A percentile compares a stretch with the other conserved stretches of the same genome.
Evolutionary conservation across 73 alveolate species (phyloP).

Genomic region (Paramecium biaurelia): DNA sequence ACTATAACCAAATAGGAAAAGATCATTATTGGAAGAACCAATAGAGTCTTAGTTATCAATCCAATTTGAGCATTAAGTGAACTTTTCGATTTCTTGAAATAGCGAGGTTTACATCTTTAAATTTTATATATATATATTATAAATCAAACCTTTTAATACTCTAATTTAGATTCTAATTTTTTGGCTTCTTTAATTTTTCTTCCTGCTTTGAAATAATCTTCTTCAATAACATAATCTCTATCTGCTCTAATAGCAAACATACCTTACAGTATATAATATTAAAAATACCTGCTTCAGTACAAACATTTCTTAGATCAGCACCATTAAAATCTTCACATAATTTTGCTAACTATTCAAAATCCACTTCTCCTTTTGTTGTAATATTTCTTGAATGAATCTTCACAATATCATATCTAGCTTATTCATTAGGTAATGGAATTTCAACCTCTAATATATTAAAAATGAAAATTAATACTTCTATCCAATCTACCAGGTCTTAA

Average conservation of each 20-base stretch:
- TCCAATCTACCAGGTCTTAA: slow-evolving; percentile 99
- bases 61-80: neutral
- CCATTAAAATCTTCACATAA: slow-evolving; percentile 98
- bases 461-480: slow-evolving; percentile 71
- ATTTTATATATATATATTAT: neutral
- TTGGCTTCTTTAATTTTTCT: slow-evolving; percentile 96
- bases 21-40: slow-evolving; percentile 3
- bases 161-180: slow-evolving; percentile 94
- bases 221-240: slow-evolving; percentile 97
- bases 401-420: slow-evolving; percentile 91
- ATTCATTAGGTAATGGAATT: slow-evolving; percentile 98
- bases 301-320: slow-evolving; percentile 99
- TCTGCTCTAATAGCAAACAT: slow-evolving; percentile 99
- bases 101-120: neutral
- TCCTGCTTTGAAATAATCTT: slow-evolving; percentile 99
- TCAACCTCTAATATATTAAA: slow-evolving; percentile 78
- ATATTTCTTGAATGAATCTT: slow-evolving; percentile 97
- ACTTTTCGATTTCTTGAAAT: slow-evolving; percentile 7
- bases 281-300: slow-evolving; percentile 94
- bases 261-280: slow-evolving; percentile 62
- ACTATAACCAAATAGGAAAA: neutral
- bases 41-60: slow-evolving; percentile 41
- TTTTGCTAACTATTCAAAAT: slow-evolving; percentile 81
- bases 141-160: slow-evolving; percentile 86
- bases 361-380: slow-evolving; percentile 98